Evolutionary conservation across 1,284 basidiomycete genomes (phyloP), one percentile per base, ranked within the genome.

Genomic region (Ustilago sp.): DNA sequence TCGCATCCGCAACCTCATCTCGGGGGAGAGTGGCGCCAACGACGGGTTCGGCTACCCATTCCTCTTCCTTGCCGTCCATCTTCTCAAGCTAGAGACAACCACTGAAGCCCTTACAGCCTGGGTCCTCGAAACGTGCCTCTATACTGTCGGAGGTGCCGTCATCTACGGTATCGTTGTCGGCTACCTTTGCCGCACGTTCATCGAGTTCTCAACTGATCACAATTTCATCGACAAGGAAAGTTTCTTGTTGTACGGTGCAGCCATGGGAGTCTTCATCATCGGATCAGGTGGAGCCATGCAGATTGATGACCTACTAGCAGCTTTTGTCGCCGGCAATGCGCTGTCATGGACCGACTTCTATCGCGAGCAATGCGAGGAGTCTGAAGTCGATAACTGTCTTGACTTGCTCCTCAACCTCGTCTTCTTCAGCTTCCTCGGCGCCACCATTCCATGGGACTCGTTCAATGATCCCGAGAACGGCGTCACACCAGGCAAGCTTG

Each of bases 361-460:
- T 65, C 76, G 82, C 43, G 68, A 74, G 19, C 80, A 83, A 55
- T 81, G 80, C 63, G 80, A 83, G 51, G 79, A 82, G 17, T 78
- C 80, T 52, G 82, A 83, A 50, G 71, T 83, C 32, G 75, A 82
- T 47, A 83, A 83, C 55, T 76, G 80, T 43, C 60, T 81, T 57
- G 82, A 82, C 39, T 61, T 83, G 23, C 50, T 83, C 0, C 76
- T 82, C 70, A 82, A 82, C 51, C 59, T 76, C 15, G 68, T 80
- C 73, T 87, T 87, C 74, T 88, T 87, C 74, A 83, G 81, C 61
- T 86, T 83, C 58, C 80, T 82, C 19, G 80, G 85, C 41, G 86
- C 85, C 17, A 83, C 76, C 0, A 77, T 81, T 31, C 79, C 76
- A 4, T 84, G 72, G 66, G 63, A 64, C 45, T 56, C 74, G 15